Percentiles rank a stretch among this genome's conserved stretches.
Conservation (phyloP, 2,329 filamentous ascomycete genomes). For the Xylaria arbuscula region DNA sequence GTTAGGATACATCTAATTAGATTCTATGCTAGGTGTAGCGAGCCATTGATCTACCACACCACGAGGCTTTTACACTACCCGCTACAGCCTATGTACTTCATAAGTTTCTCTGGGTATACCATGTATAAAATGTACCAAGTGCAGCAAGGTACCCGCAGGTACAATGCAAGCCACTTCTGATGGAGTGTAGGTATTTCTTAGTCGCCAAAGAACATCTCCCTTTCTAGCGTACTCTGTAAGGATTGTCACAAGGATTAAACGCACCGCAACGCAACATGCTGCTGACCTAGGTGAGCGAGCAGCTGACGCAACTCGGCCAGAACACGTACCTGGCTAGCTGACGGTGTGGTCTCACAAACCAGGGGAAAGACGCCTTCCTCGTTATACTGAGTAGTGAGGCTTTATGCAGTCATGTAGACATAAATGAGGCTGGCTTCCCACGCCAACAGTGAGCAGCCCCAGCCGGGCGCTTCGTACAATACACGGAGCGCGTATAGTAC, state of each 20-base stretch:
- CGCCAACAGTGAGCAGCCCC: conserved; percentile 3
- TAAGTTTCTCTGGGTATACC: not conserved
- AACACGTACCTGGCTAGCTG: conserved; percentile 2
- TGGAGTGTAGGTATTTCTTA: conserved; percentile 18
- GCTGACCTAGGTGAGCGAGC: conserved; percentile 35
- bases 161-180: conserved; percentile 33
- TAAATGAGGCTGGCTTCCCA: not conserved
- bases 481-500: not conserved
- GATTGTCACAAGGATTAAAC: conserved; percentile 25
- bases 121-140: conserved; percentile 23
- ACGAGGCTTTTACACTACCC: not conserved
- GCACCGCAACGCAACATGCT: conserved; percentile 17
- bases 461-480: conserved; percentile 6
- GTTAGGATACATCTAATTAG: conserved; percentile 1
- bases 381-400: not conserved
- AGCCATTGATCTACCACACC: not conserved
- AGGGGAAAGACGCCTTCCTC: conserved; percentile 23
- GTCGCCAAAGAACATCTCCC: not conserved
- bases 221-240: not conserved
- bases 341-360: conserved; percentile 33
- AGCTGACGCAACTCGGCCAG: conserved; percentile 17
- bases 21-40: not conserved
- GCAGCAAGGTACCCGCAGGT: conserved; percentile 31
- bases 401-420: not conserved
- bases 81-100: not conserved